These are phyloP conservation scores for Bipolaris zeicola DNA, from an alignment of 2,329 filamentous ascomycete genomes.

Conservation along the genomic window DNA sequence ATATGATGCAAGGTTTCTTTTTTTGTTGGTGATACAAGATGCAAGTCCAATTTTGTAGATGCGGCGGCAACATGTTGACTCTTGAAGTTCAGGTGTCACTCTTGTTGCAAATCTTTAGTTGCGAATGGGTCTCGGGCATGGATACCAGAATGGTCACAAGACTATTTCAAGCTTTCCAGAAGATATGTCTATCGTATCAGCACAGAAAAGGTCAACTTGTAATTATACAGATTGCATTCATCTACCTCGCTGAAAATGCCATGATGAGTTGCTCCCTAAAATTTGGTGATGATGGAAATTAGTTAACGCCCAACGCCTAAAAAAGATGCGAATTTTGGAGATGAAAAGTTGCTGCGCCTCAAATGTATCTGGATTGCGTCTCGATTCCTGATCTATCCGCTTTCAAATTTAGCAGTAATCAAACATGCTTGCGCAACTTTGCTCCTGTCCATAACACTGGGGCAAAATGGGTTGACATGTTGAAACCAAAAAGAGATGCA, in stretches of 20 bases:
- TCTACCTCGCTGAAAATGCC: background rate
- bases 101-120: no score
- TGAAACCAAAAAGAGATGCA: constrained; percentile 57
- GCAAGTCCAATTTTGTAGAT: no score
- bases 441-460: constrained; percentile 58
- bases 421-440: constrained; percentile 50
- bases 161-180: no score
- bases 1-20: no score
- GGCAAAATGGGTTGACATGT: constrained; percentile 57
- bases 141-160: no score
- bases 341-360: background rate
- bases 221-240: background rate
- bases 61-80: no score
- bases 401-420: background rate
- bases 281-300: background rate
- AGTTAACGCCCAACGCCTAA: background rate
- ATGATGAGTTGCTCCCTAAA: background rate
- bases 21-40: no score
- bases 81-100: no score
- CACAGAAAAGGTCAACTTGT: background rate
- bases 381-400: background rate
- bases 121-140: no score
- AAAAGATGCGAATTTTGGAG: background rate
- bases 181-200: no score
- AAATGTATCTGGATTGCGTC: background rate